These are phyloP conservation scores for Aspergillus nidulans DNA, from an alignment of 495 filamentous ascomycete genomes.

Conservation along the genomic window DNA sequence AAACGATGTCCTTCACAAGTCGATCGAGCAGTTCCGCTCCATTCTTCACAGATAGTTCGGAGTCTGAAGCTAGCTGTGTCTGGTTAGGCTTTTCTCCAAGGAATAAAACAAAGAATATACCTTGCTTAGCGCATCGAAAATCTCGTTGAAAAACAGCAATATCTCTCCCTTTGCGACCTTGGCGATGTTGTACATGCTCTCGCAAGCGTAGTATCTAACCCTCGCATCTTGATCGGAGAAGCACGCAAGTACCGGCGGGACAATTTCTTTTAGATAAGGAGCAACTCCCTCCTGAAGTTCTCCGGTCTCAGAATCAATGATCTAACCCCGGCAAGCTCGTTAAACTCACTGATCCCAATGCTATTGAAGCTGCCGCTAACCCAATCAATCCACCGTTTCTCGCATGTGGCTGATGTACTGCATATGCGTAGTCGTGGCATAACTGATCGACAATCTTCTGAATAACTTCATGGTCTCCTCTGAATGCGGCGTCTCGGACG, in stretches of 20 bases:
- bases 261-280: constrained; percentile 84
- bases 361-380: constrained; percentile 92
- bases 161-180: constrained; percentile 99
- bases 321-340: not conserved
- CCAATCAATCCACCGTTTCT: constrained; percentile 96
- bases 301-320: constrained; percentile 20
- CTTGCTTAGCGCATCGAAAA: constrained; percentile 96
- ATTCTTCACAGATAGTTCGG: constrained; percentile 96
- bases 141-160: constrained; percentile 92
- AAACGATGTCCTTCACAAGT: constrained; percentile 95
- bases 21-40: constrained; percentile 95
- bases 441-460: constrained; percentile 88
- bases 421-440: constrained; percentile 96
- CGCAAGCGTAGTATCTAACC: constrained; percentile 97
- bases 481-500: constrained; percentile 78
- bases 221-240: constrained; percentile 98
- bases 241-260: constrained; percentile 96
- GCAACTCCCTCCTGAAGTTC: constrained; percentile 73
- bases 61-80: constrained; percentile 82
- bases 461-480: constrained; percentile 72
- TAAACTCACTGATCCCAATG: constrained; percentile 76
- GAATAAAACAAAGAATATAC: constrained; percentile 41
- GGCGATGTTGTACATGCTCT: constrained; percentile 99
- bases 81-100: not conserved
- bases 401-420: constrained; percentile 95